These are phyloP conservation scores for Carallia brachiata DNA, from an alignment of 345 rosid genomes.

Conservation along the genomic window DNA sequence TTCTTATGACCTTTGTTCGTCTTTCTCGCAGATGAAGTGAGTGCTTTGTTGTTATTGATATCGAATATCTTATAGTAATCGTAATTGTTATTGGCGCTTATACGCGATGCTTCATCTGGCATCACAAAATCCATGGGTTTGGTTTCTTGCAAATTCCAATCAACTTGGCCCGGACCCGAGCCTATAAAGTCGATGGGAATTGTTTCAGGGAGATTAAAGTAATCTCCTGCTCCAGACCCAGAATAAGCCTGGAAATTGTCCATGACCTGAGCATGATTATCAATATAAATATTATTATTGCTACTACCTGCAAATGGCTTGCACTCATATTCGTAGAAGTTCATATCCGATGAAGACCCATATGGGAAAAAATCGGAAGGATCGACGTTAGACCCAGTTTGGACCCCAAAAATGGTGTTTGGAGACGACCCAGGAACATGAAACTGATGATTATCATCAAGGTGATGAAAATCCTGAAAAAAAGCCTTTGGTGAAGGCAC, in stretches of 20 bases:
- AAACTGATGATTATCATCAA: conserved; percentile 26
- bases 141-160: conserved; percentile 38
- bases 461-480: conserved; percentile 58
- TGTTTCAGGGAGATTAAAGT: conserved; percentile 16
- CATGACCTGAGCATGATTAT: conserved; percentile 43
- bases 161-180: conserved; percentile 23
- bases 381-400: conserved; percentile 32
- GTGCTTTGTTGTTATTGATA: conserved; percentile 34
- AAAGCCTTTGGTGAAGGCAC: conserved; percentile 28
- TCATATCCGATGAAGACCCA: conserved; percentile 31
- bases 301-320: conserved; percentile 44
- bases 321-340: conserved; percentile 40
- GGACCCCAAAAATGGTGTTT: conserved; percentile 38
- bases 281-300: neutral
- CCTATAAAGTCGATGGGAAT: conserved; percentile 28
- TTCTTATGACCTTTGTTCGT: conserved; percentile 49
- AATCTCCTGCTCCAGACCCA: conserved; percentile 2
- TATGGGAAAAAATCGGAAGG: conserved; percentile 47
- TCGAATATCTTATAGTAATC: conserved; percentile 29
- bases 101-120: conserved; percentile 61
- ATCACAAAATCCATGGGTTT: conserved; percentile 41
- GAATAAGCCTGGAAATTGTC: conserved; percentile 43
- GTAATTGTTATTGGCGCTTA: conserved; percentile 28
- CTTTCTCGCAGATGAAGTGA: conserved; percentile 31
- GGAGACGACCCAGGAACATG: conserved; percentile 42